Base-by-base conservation (phyloP, 1,284 basidiomycete species). In the Rhodotorula sp. region DNA sequence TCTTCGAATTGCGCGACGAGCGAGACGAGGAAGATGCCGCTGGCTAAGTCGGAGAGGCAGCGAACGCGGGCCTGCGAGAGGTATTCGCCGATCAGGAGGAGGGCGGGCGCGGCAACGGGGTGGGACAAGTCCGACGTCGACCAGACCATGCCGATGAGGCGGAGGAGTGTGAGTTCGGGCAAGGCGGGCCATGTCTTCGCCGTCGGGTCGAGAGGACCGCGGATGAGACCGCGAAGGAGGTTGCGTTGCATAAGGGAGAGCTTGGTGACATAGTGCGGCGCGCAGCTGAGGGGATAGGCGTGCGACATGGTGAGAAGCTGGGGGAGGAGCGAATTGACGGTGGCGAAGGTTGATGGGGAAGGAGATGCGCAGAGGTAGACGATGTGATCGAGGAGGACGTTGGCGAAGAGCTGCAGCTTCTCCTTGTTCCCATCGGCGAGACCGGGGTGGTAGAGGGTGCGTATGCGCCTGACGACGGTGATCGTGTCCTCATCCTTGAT, bases 81-180 rank as follows among this genome's bases (percentile, higher is more conserved):
- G 79, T 98, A 99, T 63, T 94, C 89, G 1, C 90, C 92, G 82
- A 97, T 91, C 58, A 99, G 85, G 30, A 98, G 81, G 58, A 92
- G 86, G 0, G 94, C 86, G 0, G 94, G 92, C 0, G 92, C 90
- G 30, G 91, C 84, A 59, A 99, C 93, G 0, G 89, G 86, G 79
- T 99, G 94, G 66, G 89, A 90, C 81, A 94, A 86, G 81, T 99
- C 96, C 79, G 92, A 95, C 1, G 94, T 94, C 1, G 94, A 90
- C 94, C 94, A 99, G 29, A 92, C 82, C 8, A 86, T 81, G 6
- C 92, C 92, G 62, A 91, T 86, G 48, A 94, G 80, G 44, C 94
- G 87, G 32, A 99, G 83, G 13, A 99, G 82, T 0, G 86, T 84
- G 47, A 99, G 84, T 79, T 99, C 96, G 6, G 92, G 83, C 2